Conservation (phyloP, 2,329 filamentous ascomycete genomes). For the Helotiales sp. region DNA sequence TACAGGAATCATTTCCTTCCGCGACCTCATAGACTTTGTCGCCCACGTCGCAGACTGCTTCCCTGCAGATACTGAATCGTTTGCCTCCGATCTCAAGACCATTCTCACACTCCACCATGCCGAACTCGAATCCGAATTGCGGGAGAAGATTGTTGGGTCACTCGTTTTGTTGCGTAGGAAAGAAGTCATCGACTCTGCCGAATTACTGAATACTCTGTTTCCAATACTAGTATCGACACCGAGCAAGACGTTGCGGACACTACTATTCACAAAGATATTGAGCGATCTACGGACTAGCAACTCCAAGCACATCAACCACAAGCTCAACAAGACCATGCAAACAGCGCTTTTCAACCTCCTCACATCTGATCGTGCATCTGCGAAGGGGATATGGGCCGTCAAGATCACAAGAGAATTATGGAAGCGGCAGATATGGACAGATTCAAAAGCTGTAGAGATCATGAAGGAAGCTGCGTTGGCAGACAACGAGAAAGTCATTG, state of each 20-base stretch:
- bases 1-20: conserved; percentile 78
- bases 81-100: conserved; percentile 77
- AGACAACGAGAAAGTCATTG: conserved; percentile 89
- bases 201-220: conserved; percentile 87
- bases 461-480: conserved; percentile 93
- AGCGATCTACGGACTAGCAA: conserved; percentile 89
- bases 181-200: conserved; percentile 83
- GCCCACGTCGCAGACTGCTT: conserved; percentile 94
- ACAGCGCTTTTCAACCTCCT: conserved; percentile 91
- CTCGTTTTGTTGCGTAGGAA: conserved; percentile 86
- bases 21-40: conserved; percentile 90
- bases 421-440: conserved; percentile 95
- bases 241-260: conserved; percentile 81
- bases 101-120: conserved; percentile 83
- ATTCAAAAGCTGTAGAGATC: conserved; percentile 91
- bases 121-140: conserved; percentile 76
- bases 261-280: conserved; percentile 88
- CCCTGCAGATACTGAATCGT: conserved; percentile 73
- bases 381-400: conserved; percentile 92
- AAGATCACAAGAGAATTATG: conserved; percentile 94
- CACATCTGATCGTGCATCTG: conserved; percentile 78
- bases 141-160: conserved; percentile 93
- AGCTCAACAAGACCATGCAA: conserved; percentile 89
- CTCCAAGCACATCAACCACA: conserved; percentile 84
- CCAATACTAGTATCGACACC: conserved; percentile 89